Conservation (phyloP, 768 basidiomycete genomes). For the Tylopilus vinaceipallidus region DNA sequence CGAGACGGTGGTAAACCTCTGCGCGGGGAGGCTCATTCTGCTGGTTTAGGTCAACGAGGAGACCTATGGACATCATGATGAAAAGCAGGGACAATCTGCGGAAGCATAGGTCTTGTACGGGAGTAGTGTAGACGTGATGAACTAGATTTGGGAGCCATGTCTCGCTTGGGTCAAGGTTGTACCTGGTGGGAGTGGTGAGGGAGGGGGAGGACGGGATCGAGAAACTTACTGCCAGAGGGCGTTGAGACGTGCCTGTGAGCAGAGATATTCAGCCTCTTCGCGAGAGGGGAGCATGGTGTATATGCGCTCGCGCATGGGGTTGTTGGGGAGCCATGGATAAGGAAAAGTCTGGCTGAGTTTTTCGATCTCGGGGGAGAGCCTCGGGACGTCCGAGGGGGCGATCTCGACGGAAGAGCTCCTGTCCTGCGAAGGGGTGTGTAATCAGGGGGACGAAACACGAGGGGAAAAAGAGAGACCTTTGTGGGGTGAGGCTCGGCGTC, state of each 20-base stretch:
- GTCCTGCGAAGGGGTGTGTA: conserved; percentile 17
- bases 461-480: conserved; percentile 17
- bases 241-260: conserved; percentile 62
- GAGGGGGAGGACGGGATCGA: background rate
- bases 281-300: conserved; percentile 60
- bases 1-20: conserved; percentile 65
- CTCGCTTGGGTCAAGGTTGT: conserved; percentile 67
- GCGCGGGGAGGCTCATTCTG: conserved; percentile 55
- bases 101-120: conserved; percentile 59
- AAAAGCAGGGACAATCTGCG: conserved; percentile 64
- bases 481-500: conserved; percentile 17
- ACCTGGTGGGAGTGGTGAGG: conserved; percentile 37
- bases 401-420: conserved; percentile 26
- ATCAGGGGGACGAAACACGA: background rate
- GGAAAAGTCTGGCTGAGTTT: conserved; percentile 67
- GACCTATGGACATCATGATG: conserved; percentile 73
- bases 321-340: conserved; percentile 64
- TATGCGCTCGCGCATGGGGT: conserved; percentile 61
- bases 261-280: conserved; percentile 56
- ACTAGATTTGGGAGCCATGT: conserved; percentile 68
- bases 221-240: conserved; percentile 69
- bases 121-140: conserved; percentile 63
- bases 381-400: conserved; percentile 12
- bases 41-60: conserved; percentile 59
- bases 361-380: conserved; percentile 34